Evolutionary conservation across 2,329 filamentous ascomycete species (phyloP).

Genomic region (Phaeoacremonium minimum): DNA sequence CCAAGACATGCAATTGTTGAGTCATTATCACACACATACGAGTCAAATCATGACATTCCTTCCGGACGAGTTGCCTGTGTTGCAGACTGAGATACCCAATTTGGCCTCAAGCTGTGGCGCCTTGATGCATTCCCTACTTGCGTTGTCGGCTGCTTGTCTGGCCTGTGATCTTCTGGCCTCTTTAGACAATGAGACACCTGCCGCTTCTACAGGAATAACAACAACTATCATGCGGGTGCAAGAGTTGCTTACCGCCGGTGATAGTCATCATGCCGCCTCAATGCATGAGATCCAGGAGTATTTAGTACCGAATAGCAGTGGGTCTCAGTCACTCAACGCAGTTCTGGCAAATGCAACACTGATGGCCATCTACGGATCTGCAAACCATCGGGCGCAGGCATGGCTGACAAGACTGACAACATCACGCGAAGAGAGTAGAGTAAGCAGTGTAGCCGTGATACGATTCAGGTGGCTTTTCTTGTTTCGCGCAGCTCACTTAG

Average conservation of each 20-base stretch:
- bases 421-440: slow-evolving; percentile 8
- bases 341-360: slow-evolving; percentile 32
- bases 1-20: slow-evolving; percentile 29
- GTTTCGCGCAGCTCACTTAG: slow-evolving; percentile 27
- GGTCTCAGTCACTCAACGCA: slow-evolving; percentile 25
- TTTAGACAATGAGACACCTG: neutral
- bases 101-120: slow-evolving; percentile 31
- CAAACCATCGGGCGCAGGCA: slow-evolving; percentile 29
- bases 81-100: slow-evolving; percentile 35
- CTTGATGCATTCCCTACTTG: slow-evolving; percentile 36
- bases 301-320: slow-evolving; percentile 20
- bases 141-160: slow-evolving; percentile 33
- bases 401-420: slow-evolving; percentile 19
- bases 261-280: slow-evolving; percentile 30
- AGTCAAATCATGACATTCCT: slow-evolving; percentile 29
- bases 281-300: slow-evolving; percentile 28
- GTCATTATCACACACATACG: slow-evolving; percentile 36
- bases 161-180: slow-evolving; percentile 24
- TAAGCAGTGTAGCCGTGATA: slow-evolving; percentile 21
- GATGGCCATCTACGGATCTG: slow-evolving; percentile 35
- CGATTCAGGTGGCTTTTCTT: slow-evolving; percentile 31
- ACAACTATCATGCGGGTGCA: slow-evolving; percentile 16
- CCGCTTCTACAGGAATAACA: too few species aligned
- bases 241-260: slow-evolving; percentile 24
- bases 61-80: slow-evolving; percentile 29